Evolutionary conservation across 768 basidiomycete genomes (phyloP), one percentile per base, ranked within the genome.

Genomic region (Panaeolus papilionaceus): DNA sequence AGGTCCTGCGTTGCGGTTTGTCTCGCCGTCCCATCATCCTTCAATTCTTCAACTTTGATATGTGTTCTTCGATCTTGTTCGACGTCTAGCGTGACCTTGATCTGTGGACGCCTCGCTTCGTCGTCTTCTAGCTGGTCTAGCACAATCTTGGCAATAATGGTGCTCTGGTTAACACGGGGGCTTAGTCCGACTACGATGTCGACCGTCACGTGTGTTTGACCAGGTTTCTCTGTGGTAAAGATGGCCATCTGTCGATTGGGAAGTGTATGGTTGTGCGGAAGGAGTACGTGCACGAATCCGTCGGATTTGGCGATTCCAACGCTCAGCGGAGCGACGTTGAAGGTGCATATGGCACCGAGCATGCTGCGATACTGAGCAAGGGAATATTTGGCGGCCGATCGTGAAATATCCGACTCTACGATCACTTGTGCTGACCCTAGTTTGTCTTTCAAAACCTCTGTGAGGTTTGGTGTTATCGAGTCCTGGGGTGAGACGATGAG

Each of bases 261-360:
- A 9, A 70, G 61, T 12, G 66, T 67, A 37, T 42, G 18, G 37
- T 63, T 65, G 18, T 62, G 66, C 1, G 61, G 64, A 39, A 70
- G 44, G 5, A 67, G 47, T 0, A 64, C 65, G 28, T 67, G 45
- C 11, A 70, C 66, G n/a, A 63, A 70, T 2, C 69, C 69, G 40
- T 70, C 66, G 4, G 69, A 44, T 38, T 70, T 70, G 2, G 66
- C 69, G 4, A 70, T 58, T 16, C 69, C 66, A 39, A 70, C 64
- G 11, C 51, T 61, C 33, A 70, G 66, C 12, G 66, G 66, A 7
- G 64, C 62, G 9, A 66, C 63, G 33, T 70, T 70, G 66, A 67
- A 67, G 33, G 65, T n/a, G 61, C 49, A 16, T 44, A 63, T 47
- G 4, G 62, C 64, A 5, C 38, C 64, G 8, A 67, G 28, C 28